Evolutionary conservation across 306 rosid species (phyloP), one percentile per base, ranked within the genome.

Genomic region (Gynostemma pentaphyllum): DNA sequence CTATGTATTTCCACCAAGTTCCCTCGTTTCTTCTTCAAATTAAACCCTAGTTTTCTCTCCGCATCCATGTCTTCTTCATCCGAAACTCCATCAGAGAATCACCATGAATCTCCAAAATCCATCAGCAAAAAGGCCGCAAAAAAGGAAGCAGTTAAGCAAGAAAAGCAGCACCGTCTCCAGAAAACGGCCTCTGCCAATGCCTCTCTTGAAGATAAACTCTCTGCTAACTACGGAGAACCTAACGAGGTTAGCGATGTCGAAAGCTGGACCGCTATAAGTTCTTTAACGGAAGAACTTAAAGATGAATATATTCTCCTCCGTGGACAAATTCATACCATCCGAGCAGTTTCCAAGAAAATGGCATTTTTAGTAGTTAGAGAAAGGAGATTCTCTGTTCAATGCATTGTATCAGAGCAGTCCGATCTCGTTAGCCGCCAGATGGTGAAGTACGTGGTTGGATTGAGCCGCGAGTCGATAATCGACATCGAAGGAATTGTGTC

Each of bases 271-370:
- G 75, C 67, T 28, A 81, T 94, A 0, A 82, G 73, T 44, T 8
- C 56, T 6, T 83, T 94, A 4, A 68, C 52, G 3, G 48, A 24
- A 30, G 69, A 74, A 27, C 19, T 84, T 64, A 76, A 69, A 77
- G 80, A 70, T n/a, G 29, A 30, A 52, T 0, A 11, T 7, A 97
- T 94, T 10, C 71, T 71, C 27, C 64, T 94, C 8, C 85, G 95
- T 0, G 99, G 97, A 0, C 77, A 89, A 9, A 82, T 86, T 1
- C 99, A 94, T 77, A 45, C 89, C 47, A 86, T 88, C 73, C 89
- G 99, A 0, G 82, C 97, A 0, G 94, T 86, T 10, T 87, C 85
- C 61, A 94, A 94, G 86, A 94, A 89, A 59, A 88, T 92, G 96
- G 83, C 89, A 0, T 94, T 94, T 39, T 14, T 88, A 54, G 89